Percentiles rank a stretch among this genome's conserved stretches.
Conservation (phyloP, 192 early-diverging fungal genomes). For the Gigaspora rosea region DNA sequence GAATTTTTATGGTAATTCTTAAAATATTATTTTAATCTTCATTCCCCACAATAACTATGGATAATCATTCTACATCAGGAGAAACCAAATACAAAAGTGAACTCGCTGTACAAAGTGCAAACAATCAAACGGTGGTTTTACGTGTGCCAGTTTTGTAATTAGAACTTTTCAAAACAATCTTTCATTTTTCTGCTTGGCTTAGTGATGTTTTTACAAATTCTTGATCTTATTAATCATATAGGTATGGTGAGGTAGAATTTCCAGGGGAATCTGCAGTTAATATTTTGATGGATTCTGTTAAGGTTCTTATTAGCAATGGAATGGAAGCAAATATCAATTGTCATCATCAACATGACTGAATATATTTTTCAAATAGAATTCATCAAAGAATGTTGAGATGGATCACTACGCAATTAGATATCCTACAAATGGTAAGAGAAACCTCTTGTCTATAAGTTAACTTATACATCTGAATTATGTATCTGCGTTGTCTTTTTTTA, state of each 20-base stretch:
- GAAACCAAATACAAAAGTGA: slow-evolving; percentile 79
- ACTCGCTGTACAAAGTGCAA: slow-evolving; percentile 52
- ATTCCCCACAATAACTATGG: too few species aligned
- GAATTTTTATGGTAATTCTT: slow-evolving; percentile 71
- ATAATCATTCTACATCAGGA: slow-evolving; percentile 35
- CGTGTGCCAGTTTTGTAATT: slow-evolving; percentile 77
- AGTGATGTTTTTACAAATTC: too few species aligned
- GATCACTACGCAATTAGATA: slow-evolving; percentile 73
- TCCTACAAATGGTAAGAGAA: slow-evolving; percentile 72
- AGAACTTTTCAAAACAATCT: too few species aligned
- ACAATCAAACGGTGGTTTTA: slow-evolving; percentile 65
- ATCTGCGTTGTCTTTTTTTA: too few species aligned
- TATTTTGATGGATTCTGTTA: slow-evolving; percentile 64
- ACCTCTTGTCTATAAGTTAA: too few species aligned
- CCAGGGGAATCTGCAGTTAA: slow-evolving; percentile 79
- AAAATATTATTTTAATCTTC: not conserved
- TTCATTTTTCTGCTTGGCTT: too few species aligned
- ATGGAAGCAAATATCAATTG: not conserved
- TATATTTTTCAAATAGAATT: slow-evolving; percentile 38
- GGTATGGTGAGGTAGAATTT: slow-evolving; percentile 65
- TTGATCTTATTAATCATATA: not conserved
- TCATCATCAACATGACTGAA: not conserved
- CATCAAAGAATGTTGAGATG: slow-evolving; percentile 54
- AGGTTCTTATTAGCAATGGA: slow-evolving; percentile 37
- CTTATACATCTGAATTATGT: too few species aligned